Base-by-base conservation (phyloP, 2,329 filamentous ascomycete species). In the Myriosclerotinia duriaeana region DNA sequence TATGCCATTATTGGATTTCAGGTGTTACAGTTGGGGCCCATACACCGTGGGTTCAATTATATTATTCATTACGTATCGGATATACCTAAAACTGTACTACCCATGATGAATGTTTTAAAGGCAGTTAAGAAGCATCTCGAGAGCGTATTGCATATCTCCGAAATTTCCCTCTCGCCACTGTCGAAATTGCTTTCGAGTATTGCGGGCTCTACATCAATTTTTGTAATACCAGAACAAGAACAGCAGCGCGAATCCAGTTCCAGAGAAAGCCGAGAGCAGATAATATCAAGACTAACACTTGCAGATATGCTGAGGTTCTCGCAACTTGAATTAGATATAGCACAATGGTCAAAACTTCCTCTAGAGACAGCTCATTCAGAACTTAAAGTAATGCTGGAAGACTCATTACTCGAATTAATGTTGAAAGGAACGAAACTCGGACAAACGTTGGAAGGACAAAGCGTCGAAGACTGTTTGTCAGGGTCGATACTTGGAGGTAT, bases 171-270 rank as follows among this genome's bases (percentile, higher is more conserved):
- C 9, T 60, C n/a, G n/a, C n/a, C 12, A 30, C 14, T 50, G 7
- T 20, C 9, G 4, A 5, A 38, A 20, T 50, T 30, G 44, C 14
- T 50, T 8, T 17, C 34, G 7, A 12, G 2, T 12, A 60, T 50
- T 50, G n/a, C 30, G 3, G 30, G 58, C 11, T 8, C 38, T 26
- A 60, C 58, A 7, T 26, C 20, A 14, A 8, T 60, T 22, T 38
- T 14, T 15, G 50, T 60, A 12, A 50, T 38, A 50, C 58, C 58
- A 60, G 58, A 60, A 38, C n/a, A n/a, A 48, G 44, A 34, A 12
- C 26, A n/a, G n/a, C n/a, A n/a, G n/a, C n/a, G n/a, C n/a, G n/a
- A n/a, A n/a, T n/a, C n/a, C n/a, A n/a, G n/a, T n/a, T n/a, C n/a
- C n/a, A n/a, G n/a, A n/a, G n/a, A n/a, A n/a, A n/a, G n/a, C n/a